phyloP scores from a whole-genome alignment of 2,329 filamentous ascomycete genomes.

The Fusarium luffae region DNA sequence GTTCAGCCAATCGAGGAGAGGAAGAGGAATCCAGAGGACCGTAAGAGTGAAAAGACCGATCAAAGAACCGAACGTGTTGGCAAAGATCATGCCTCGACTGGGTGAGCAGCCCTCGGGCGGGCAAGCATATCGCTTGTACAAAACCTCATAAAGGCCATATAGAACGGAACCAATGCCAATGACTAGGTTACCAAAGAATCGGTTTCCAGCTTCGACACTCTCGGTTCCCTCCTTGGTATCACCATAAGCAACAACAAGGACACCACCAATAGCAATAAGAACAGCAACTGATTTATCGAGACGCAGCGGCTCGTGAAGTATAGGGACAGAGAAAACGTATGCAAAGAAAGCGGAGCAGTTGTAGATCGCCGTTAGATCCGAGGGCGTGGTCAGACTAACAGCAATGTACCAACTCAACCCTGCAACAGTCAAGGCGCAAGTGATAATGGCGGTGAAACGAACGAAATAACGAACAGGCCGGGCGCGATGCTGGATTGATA shows the following conservation, averaged over 20 bases:
- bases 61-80: conserved; percentile 88
- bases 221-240: conserved; percentile 65
- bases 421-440: conserved; percentile 86
- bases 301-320: conserved; percentile 86
- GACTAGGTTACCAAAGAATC: conserved; percentile 87
- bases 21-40: conserved; percentile 92
- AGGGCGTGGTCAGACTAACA: conserved; percentile 91
- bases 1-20: conserved; percentile 81
- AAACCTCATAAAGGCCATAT: conserved; percentile 95
- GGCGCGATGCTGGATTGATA: conserved; percentile 50
- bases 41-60: conserved; percentile 88
- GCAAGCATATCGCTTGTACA: conserved; percentile 94
- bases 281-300: conserved; percentile 89
- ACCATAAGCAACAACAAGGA: conserved; percentile 95
- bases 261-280: conserved; percentile 85
- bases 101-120: conserved; percentile 89
- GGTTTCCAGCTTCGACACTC: conserved; percentile 68
- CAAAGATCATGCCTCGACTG: conserved; percentile 93
- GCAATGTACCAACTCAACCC: conserved; percentile 96
- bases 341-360: conserved; percentile 99
- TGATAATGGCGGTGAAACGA: conserved; percentile 82
- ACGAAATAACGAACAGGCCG: conserved; percentile 75
- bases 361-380: conserved; percentile 96
- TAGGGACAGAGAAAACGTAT: conserved; percentile 93
- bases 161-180: conserved; percentile 92